Base-by-base conservation (phyloP, 148 eudicot species). In the Rhododendron ferrugineum region DNA sequence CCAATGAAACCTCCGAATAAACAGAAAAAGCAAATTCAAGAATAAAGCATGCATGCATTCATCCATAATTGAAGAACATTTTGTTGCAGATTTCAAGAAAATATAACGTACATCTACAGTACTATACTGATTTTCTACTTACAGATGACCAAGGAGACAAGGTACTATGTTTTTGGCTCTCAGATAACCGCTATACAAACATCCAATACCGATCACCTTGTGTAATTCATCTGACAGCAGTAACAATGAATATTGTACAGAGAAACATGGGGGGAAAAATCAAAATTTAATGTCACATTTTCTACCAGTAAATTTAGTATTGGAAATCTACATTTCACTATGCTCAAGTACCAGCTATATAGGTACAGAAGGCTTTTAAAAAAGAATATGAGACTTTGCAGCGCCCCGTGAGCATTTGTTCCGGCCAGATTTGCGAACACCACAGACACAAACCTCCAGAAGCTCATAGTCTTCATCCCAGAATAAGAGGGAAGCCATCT, bases 381-480 rank as follows among this genome's bases (percentile, higher is more conserved):
- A 90, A 58, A 90, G 93, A 50, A 30, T 80, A 79, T 94, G 98
- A 80, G 94, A 93, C 89, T 85, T 93, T 52, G 98, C 97, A 72
- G 91, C 94, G 46, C 84, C 87, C 9, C 98, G 96, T 36, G 98
- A 94, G 91, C 97, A 94, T 80, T 87, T 93, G 80, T 85, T 92
- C 11, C 98, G 91, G 26, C 89, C 88, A 11, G 89, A 89, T 85
- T 92, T 95, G 81, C 88, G 88, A 11, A 95, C 90, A 14, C 94
- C 95, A 75, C 98, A 95, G 60, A 93, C 94, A 82, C 98, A 94
- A 23, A 88, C 90, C 87, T 95, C 98, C 14, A 95, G 94, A 84
- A 95, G 93, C 47, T 95, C 98, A 56, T 93, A 94, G 78, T 95
- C 98, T 91, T 94, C 97, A 58, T 94, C 96, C 97, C 94, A 95